Evolutionary conservation across 768 basidiomycete genomes (phyloP).

Genomic region (Trametes coccinea): DNA sequence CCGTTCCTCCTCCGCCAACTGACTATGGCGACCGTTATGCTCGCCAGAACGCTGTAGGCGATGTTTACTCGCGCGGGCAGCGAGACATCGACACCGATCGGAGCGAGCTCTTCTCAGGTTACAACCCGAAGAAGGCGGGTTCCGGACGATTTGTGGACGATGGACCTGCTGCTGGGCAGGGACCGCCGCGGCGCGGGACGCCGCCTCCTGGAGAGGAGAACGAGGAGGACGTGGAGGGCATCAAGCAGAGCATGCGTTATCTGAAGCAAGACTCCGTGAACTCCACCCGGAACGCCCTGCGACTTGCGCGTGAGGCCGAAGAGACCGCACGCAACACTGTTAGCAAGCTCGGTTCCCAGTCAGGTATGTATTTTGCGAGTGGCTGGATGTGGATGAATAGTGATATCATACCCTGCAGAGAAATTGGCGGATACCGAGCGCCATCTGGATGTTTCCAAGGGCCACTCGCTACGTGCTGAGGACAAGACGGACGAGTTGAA

Average conservation of each 20-base stretch:
- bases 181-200: conserved; percentile 33
- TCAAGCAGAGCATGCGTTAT: conserved; percentile 88
- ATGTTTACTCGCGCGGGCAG: conserved; percentile 64
- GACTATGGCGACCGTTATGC: conserved; percentile 45
- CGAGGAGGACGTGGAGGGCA: conserved; percentile 90
- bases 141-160: conserved; percentile 69
- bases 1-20: conserved; percentile 18
- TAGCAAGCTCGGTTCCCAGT: conserved; percentile 84
- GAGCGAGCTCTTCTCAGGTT: conserved; percentile 73
- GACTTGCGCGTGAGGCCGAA: conserved; percentile 93
- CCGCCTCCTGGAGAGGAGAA: conserved; percentile 68
- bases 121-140: conserved; percentile 57
- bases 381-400: too few relatives aligned
- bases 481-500: conserved; percentile 94
- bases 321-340: conserved; percentile 91
- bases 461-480: conserved; percentile 82
- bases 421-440: conserved; percentile 93
- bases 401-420: conserved; percentile 43
- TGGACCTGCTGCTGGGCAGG: conserved; percentile 42
- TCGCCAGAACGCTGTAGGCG: conserved; percentile 56
- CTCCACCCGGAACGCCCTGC: conserved; percentile 87
- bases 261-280: conserved; percentile 91
- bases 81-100: conserved; percentile 66
- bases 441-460: conserved; percentile 90
- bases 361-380: conserved; percentile 55